These are phyloP conservation scores for Blastomyces gilchristii DNA, from an alignment of 2,329 filamentous ascomycete genomes.

Conservation along the genomic window DNA sequence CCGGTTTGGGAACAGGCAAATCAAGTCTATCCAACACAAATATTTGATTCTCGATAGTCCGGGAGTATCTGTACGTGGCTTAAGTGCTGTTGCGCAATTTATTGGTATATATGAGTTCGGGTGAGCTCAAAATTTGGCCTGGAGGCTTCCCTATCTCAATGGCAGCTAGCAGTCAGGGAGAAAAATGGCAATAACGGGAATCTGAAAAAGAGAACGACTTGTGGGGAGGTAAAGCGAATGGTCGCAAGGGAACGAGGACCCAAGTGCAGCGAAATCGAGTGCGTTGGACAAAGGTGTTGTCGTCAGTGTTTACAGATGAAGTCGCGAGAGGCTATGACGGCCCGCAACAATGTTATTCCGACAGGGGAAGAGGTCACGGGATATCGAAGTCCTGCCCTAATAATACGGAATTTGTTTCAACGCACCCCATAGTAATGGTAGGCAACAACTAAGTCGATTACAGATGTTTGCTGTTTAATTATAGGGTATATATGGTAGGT, in stretches of 20 bases:
- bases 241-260: background rate
- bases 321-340: background rate
- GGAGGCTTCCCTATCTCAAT: background rate
- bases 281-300: constrained; percentile 1
- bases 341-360: constrained; percentile 3
- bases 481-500: background rate
- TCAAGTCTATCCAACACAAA: background rate
- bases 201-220: background rate
- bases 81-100: background rate
- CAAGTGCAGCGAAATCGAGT: background rate
- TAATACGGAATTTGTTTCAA: background rate
- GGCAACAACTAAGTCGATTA: background rate
- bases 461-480: background rate
- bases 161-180: background rate
- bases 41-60: background rate
- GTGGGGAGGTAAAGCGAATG: background rate
- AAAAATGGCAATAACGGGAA: background rate
- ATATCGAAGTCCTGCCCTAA: background rate
- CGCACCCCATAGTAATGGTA: background rate
- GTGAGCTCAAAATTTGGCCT: background rate
- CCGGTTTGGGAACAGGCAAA: background rate
- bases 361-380: background rate
- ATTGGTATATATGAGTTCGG: background rate
- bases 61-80: background rate
- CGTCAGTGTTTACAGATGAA: background rate